phyloP scores from a whole-genome alignment of 306 rosid species.

The Sindora glabra region DNA sequence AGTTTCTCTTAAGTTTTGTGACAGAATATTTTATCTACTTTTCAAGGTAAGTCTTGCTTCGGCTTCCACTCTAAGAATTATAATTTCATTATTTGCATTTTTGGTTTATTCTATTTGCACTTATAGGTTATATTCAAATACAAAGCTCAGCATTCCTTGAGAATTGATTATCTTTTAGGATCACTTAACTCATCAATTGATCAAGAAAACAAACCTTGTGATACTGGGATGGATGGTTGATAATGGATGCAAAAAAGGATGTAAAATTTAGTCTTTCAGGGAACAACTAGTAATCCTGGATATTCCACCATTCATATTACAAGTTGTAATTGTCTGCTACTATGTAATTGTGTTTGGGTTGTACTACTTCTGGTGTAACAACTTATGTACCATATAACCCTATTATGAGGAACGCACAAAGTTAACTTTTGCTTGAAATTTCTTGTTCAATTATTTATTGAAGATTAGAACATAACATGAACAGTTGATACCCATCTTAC shows the following conservation, averaged over 20 bases:
- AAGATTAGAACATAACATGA: no score
- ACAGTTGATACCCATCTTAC: no score
- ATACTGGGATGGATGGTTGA: constrained; percentile 65
- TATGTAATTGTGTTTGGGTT: no score
- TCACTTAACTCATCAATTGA: constrained; percentile 40
- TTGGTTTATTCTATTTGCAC: not conserved
- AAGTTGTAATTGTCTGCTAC: no score
- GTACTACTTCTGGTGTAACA: no score
- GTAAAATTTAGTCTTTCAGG: not conserved
- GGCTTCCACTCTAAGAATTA: no score
- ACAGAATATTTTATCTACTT: not conserved
- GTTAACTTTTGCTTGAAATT: no score
- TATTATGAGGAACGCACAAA: no score
- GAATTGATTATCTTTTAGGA: constrained; percentile 54
- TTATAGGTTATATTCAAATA: constrained; percentile 74
- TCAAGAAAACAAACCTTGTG: constrained; percentile 31
- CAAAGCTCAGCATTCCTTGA: constrained; percentile 57
- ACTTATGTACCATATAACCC: no score
- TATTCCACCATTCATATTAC: no score
- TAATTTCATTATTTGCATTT: not conserved
- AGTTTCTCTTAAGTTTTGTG: constrained; percentile 89
- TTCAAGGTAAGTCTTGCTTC: not conserved
- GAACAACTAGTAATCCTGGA: no score
- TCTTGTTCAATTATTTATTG: no score
- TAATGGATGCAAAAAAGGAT: not conserved